Percentiles rank a stretch among this genome's conserved stretches.
These are phyloP conservation scores for Yarrowia sp. DNA, from an alignment of 805 yeast species.

Conservation along the genomic window DNA sequence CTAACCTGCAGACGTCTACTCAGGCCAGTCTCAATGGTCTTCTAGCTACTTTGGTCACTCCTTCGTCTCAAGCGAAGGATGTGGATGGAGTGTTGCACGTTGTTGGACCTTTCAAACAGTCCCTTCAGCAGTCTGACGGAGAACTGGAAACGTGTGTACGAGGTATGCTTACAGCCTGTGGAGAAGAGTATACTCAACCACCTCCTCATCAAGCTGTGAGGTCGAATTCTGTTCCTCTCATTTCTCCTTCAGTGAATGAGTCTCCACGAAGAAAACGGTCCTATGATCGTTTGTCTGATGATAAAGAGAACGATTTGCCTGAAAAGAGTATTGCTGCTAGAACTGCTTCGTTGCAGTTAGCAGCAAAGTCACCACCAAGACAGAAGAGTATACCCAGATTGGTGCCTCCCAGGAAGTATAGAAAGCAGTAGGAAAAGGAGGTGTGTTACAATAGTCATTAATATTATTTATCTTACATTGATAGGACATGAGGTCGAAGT, in stretches of 20 bases:
- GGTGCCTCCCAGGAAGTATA: constrained; percentile 19
- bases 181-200: background rate
- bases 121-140: background rate
- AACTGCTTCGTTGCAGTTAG: background rate
- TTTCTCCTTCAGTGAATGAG: background rate
- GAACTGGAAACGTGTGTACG: background rate
- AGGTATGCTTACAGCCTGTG: background rate
- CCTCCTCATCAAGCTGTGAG: background rate
- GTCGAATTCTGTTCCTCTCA: background rate
- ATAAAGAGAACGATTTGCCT: constrained; percentile 3
- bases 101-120: background rate
- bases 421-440: background rate
- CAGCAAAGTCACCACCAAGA: background rate
- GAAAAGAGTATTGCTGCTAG: background rate
- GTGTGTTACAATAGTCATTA: constrained; percentile 27
- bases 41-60: constrained; percentile 12
- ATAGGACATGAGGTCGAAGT: too few relatives aligned
- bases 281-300: background rate
- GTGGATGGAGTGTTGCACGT: constrained; percentile 4
- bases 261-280: constrained; percentile 1
- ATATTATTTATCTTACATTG: constrained; percentile 31
- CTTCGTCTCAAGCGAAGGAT: constrained; percentile 7
- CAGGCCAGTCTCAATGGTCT: background rate
- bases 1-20: constrained; percentile 1
- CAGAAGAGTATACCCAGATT: constrained; percentile 11